Evolutionary conservation across 169 alveolate species (phyloP).

Genomic region (Eimeria brunetti): DNA sequence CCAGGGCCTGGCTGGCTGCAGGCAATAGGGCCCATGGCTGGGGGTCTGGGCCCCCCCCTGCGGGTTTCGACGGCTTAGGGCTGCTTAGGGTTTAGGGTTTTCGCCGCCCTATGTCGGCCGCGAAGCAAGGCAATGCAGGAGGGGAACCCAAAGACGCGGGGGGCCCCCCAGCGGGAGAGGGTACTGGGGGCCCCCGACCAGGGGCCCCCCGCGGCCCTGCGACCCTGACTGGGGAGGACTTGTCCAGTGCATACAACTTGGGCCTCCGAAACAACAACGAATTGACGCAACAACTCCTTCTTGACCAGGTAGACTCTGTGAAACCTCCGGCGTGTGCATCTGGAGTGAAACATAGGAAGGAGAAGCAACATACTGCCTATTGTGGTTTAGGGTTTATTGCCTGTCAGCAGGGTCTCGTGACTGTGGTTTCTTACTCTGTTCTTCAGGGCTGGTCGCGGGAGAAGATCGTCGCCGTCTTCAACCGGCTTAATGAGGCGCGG

Average conservation of each 20-base stretch:
- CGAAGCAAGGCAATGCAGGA: background rate
- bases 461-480: conserved; percentile 82
- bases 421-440: background rate
- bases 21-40: background rate
- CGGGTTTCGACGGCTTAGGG: conserved; percentile 1
- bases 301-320: conserved; percentile 47
- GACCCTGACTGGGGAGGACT: conserved; percentile 67
- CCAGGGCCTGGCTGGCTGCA: background rate
- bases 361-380: too few species aligned
- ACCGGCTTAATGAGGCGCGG: conserved; percentile 80
- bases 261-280: conserved; percentile 79
- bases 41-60: background rate
- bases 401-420: background rate
- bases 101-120: conserved; percentile 27
- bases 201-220: conserved; percentile 55
- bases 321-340: background rate
- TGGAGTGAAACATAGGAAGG: background rate
- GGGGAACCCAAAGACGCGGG: conserved; percentile 32
- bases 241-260: conserved; percentile 78
- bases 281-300: conserved; percentile 80
- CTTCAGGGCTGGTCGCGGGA: conserved; percentile 80
- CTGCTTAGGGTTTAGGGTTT: conserved; percentile 5
- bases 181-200: conserved; percentile 27
- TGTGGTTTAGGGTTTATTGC: background rate
- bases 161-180: background rate